Base-by-base conservation (phyloP, 768 basidiomycete species). In the Paxillus rubicundulus region DNA sequence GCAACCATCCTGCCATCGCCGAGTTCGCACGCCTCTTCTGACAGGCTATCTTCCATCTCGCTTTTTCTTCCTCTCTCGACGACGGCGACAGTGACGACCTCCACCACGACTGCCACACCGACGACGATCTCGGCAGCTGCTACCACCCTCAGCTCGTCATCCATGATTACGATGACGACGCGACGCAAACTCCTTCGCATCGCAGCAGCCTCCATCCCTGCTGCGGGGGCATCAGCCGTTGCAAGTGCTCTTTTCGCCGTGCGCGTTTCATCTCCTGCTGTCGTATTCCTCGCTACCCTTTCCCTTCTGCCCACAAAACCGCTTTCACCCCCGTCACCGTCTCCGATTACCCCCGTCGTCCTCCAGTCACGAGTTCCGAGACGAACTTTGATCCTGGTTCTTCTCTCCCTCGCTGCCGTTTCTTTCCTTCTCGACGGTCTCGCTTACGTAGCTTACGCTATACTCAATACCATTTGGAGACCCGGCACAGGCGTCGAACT, bases 401-500 rank as follows among this genome's bases (percentile, higher is more conserved):
- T 91, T 54, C 76, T 95, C 43, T 81, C 86, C 45, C 72, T 93
- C 48, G 65, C 78, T 20, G 80, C 88, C n/a, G 67, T 86, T 46
- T 84, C 87, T 14, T 95, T 84, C 66, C 75, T 95, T 46, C 70
- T 83, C 28, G 92, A 96, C 63, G 93, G 90, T 13, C 74, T 86
- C 30, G 76, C 85, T 14, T 86, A 89, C 60, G 81, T 87, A 39
- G 72, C 80, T 5, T 80, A 77, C 63, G 79, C 85, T 17, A 75
- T 92, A 39, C 63, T 92, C 51, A 74, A 80, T 58, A 82, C 84
- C 59, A 54, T 74, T 9, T 92, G 92, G 89, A 80, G 79, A 12
- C 72, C 68, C 37, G 61, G 74, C 54, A 82, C 84, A 8, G 88
- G 84, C 20, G 76, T 87, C 38, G 86, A 87, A 61, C 68, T 85